Base-by-base conservation (phyloP, 129 eudicot species). In the Gnaphalium uliginosum region DNA sequence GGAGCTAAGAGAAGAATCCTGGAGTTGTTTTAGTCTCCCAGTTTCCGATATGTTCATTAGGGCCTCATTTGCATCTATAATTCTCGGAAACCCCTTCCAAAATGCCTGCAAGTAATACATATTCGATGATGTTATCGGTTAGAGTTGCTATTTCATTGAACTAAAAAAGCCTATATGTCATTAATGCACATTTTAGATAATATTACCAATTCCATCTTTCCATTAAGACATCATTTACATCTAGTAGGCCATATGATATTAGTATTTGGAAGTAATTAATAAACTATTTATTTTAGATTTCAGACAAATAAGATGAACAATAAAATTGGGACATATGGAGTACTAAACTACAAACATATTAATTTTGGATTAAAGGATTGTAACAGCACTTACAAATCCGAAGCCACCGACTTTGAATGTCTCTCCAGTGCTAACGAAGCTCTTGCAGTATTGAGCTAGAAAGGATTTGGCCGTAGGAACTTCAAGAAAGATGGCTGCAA, bases 351-450 rank as follows among this genome's bases (percentile, higher is more conserved):
- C 5, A 37, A 37, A 37, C 13, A 37, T 37, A 37, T 37, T 37
- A 9, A 2, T 10, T 9, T 1, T 1, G 4, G 3, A 41, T 10
- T 41, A 41, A 41, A 0, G 17, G 18, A 13, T 11, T 43, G 5
- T 19, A 33, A 58, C 58, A 46, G 54, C 46, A 71, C 80, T 85
- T 78, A 88, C 92, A 27, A 73, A 88, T 75, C 89, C 92, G 24
- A 57, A 88, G 24, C 92, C 92, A 39, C 89, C 92, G 62, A 83
- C 78, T 78, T 83, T 81, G 76, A 74, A 88, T 15, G 80, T 83
- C 54, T 83, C 81, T 24, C 93, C 90, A 15, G 83, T 81, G 63
- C 75, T 80, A 1, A 67, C 69, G 30, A 79, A 83, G 43, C 85
- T 86, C 54, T 46, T 83, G 84, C 89, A 86, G 59, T 89, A 81